Conservation (phyloP, 495 filamentous ascomycete genomes). For the Aspergillus heteromorphus region DNA sequence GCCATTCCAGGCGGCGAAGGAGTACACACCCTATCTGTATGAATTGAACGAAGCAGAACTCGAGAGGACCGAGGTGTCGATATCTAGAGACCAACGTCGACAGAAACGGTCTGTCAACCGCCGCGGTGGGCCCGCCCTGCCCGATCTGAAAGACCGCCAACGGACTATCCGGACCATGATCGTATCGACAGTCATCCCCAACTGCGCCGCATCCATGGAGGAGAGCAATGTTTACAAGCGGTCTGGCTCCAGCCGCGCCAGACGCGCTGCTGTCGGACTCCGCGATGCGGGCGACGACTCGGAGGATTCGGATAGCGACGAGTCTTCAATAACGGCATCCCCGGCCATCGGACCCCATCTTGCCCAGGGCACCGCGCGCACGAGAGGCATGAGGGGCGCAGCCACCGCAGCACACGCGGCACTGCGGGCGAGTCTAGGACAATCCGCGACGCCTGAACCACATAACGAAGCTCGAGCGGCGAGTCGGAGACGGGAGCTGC, state of each 20-base stretch:
- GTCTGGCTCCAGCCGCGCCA: constrained; percentile 49
- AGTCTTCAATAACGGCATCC: constrained; percentile 75
- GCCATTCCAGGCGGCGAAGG: constrained; percentile 84
- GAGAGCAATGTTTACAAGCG: constrained; percentile 82
- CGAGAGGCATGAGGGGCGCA: constrained; percentile 79
- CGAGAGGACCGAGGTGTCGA: constrained; percentile 84
- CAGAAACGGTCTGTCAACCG: constrained; percentile 94
- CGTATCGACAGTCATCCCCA: constrained; percentile 85
- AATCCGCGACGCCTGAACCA: constrained; percentile 86
- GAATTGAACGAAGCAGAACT: constrained; percentile 88
- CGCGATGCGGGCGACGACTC: constrained; percentile 71
- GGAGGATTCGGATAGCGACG: constrained; percentile 82
- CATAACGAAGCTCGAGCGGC: constrained; percentile 66
- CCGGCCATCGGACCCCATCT: constrained; percentile 66
- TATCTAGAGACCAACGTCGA: constrained; percentile 85
- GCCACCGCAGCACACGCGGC: constrained; percentile 75
- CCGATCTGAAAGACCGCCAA: constrained; percentile 91
- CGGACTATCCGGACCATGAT: constrained; percentile 85
- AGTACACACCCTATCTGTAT: constrained; percentile 88
- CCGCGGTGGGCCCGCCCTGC: constrained; percentile 86
- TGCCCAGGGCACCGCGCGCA: constrained; percentile 72
- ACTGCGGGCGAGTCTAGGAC: constrained; percentile 66
- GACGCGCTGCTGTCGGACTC: constrained; percentile 41
- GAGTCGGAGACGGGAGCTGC: constrained; percentile 53
- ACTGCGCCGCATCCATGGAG: constrained; percentile 73